Conservation (phyloP, 768 basidiomycete species). For the Lactarius quietus region DNA sequence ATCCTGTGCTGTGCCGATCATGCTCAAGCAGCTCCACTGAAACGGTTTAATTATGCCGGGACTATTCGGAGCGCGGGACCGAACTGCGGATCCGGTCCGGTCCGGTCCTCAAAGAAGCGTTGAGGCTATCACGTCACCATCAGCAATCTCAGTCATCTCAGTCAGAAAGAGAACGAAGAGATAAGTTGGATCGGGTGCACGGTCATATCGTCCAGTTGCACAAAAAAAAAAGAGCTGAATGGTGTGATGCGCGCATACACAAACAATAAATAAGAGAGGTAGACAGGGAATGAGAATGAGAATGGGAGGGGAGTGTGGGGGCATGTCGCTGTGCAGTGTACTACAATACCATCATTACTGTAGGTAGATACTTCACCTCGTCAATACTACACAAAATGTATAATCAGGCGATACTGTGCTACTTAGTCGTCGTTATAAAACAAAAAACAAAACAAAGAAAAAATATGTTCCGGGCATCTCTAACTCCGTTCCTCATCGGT, state of each 20-base stretch:
- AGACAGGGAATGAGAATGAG: background rate
- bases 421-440: background rate
- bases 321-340: background rate
- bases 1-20: no score
- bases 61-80: no score
- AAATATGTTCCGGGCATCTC: background rate
- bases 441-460: background rate
- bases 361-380: background rate
- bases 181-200: no score
- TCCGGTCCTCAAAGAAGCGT: no score
- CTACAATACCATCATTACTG: background rate
- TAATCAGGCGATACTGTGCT: background rate
- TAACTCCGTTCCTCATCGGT: conserved; percentile 2
- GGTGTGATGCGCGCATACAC: no score
- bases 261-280: background rate
- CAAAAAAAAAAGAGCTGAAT: background rate
- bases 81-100: no score
- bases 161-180: no score
- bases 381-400: background rate
- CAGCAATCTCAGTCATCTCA: no score
- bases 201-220: background rate
- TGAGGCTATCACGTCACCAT: no score
- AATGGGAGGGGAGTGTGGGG: background rate
- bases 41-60: no score
- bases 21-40: no score